Evolutionary conservation across 805 yeast genomes (phyloP).

Genomic region (Pichia pseudocactophila): DNA sequence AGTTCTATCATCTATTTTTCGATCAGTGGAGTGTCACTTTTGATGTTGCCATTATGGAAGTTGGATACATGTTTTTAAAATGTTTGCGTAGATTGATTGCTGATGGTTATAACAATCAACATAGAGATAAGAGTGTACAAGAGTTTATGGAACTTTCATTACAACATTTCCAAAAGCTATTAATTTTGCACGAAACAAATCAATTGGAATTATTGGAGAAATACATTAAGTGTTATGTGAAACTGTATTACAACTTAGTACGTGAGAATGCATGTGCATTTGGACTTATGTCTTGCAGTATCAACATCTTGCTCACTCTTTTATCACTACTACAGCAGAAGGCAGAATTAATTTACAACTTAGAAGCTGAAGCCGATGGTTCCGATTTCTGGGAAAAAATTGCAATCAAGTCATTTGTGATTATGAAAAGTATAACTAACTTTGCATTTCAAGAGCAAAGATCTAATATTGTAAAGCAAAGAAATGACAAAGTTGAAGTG

Average conservation of each 20-base stretch:
- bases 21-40: constrained; percentile 45
- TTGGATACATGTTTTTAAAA: constrained; percentile 72
- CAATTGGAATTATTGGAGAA: constrained; percentile 49
- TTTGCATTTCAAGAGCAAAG: constrained; percentile 62
- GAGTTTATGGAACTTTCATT: constrained; percentile 53
- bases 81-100: constrained; percentile 62
- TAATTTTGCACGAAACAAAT: constrained; percentile 43
- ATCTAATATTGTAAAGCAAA: constrained; percentile 45
- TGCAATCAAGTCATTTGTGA: constrained; percentile 54
- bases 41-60: constrained; percentile 52
- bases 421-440: constrained; percentile 56
- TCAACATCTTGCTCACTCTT: constrained; percentile 51
- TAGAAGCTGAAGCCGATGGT: constrained; percentile 28
- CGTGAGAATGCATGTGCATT: constrained; percentile 61
- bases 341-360: constrained; percentile 55
- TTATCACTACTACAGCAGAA: constrained; percentile 52
- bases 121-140: constrained; percentile 45
- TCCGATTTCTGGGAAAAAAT: constrained; percentile 67
- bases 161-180: constrained; percentile 50
- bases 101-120: constrained; percentile 68
- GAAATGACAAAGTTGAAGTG: constrained; percentile 57
- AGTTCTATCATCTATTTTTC: constrained; percentile 51
- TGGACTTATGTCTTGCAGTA: constrained; percentile 55
- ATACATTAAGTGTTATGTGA: constrained; percentile 66
- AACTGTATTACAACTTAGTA: constrained; percentile 55